phyloP scores from a whole-genome alignment of 306 rosid genomes.

The Cucurbita maxima region DNA sequence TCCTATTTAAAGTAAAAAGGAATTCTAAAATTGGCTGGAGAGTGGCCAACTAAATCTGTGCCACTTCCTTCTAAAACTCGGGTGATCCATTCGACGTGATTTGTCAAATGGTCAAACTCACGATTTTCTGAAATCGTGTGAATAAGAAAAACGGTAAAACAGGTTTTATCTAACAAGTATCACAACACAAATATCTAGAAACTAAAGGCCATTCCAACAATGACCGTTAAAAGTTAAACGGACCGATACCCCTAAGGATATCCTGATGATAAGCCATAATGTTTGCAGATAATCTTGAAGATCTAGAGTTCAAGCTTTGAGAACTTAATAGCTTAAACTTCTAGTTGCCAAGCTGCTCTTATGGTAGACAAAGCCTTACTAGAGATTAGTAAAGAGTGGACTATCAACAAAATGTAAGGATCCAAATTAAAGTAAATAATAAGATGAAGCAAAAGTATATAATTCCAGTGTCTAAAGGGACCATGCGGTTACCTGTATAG shows the following conservation, averaged over 20 bases:
- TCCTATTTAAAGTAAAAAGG: too few relatives aligned
- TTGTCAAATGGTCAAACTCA: too few relatives aligned
- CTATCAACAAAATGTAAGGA: not conserved
- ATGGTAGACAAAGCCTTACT: not conserved
- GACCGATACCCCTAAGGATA: not conserved
- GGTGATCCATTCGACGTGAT: too few relatives aligned
- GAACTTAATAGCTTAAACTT: not conserved
- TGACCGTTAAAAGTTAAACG: not conserved
- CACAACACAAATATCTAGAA: not conserved
- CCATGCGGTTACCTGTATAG: constrained; percentile 54
- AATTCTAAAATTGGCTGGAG: too few relatives aligned
- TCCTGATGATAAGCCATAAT: not conserved
- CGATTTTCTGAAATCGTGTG: too few relatives aligned
- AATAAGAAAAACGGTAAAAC: too few relatives aligned
- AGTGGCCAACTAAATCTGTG: too few relatives aligned
- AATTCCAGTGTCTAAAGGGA: not conserved
- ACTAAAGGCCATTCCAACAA: not conserved
- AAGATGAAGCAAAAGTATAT: not conserved
- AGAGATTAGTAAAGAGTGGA: not conserved
- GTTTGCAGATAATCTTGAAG: not conserved
- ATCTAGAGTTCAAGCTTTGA: not conserved
- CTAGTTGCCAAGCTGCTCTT: not conserved
- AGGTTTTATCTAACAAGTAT: too few relatives aligned
- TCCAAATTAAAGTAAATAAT: not conserved
- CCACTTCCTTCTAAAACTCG: too few relatives aligned